phyloP scores from a whole-genome alignment of 192 early-diverging fungal species.

The Umbelopsis isabellina region DNA sequence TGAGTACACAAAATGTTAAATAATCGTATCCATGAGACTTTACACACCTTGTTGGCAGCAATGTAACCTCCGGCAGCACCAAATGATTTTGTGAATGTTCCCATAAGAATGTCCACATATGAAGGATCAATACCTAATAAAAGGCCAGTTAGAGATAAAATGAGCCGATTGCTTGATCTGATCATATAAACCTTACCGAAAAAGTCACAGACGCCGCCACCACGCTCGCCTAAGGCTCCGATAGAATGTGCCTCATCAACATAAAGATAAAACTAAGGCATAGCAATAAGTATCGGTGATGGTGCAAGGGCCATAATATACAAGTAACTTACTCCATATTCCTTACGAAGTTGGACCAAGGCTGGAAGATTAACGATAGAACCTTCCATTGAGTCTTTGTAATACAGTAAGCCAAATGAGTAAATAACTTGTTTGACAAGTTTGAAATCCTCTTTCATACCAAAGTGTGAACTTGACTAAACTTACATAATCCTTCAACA shows the following conservation, averaged over 20 bases:
- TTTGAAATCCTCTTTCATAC: too few species aligned
- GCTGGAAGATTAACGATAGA: slow-evolving; percentile 87
- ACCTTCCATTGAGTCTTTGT: slow-evolving; percentile 87
- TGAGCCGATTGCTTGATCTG: not conserved
- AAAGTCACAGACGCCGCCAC: slow-evolving; percentile 96
- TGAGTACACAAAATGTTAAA: not conserved
- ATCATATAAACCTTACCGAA: slow-evolving; percentile 51
- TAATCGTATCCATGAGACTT: not conserved
- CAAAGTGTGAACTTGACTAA: too few species aligned
- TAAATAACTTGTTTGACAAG: too few species aligned
- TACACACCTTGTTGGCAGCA: slow-evolving; percentile 56
- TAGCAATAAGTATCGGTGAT: slow-evolving; percentile 29
- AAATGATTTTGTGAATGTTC: slow-evolving; percentile 98
- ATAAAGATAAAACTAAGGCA: slow-evolving; percentile 83
- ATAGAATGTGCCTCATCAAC: slow-evolving; percentile 98
- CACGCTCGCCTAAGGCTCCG: slow-evolving; percentile 91
- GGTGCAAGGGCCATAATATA: too few species aligned
- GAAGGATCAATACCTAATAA: slow-evolving; percentile 68
- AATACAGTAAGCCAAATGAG: not conserved
- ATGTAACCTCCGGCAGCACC: slow-evolving; percentile 97
- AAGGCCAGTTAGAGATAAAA: not conserved
- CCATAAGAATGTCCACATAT: slow-evolving; percentile 95
- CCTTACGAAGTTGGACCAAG: slow-evolving; percentile 84
- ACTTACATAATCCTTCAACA: slow-evolving; percentile 84
- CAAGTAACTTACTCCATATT: slow-evolving; percentile 71